These are phyloP conservation scores for Pleurotus tuoliensis DNA, from an alignment of 768 basidiomycete genomes.

Conservation along the genomic window DNA sequence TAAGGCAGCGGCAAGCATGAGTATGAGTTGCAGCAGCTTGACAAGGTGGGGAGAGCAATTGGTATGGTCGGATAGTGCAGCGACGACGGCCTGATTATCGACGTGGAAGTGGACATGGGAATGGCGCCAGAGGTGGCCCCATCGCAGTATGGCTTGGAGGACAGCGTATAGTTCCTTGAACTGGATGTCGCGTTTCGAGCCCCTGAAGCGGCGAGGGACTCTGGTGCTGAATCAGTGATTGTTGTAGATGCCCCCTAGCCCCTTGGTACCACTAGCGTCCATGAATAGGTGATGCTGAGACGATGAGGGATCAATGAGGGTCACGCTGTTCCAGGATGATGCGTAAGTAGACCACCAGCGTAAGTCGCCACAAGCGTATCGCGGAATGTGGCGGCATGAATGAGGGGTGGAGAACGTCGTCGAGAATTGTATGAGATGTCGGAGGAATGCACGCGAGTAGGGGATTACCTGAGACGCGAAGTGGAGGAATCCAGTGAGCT, in stretches of 20 bases:
- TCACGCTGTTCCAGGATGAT: constrained; percentile 26
- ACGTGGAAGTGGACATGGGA: constrained; percentile 24
- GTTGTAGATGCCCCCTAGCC: constrained; percentile 21
- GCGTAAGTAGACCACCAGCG: constrained; percentile 27
- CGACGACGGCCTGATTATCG: constrained; percentile 17
- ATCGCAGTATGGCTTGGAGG: constrained; percentile 24
- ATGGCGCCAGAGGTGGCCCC: constrained; percentile 20
- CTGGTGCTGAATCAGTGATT: constrained; percentile 21
- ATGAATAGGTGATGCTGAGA: constrained; percentile 19
- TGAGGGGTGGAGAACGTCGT: constrained; percentile 19
- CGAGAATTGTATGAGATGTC: constrained; percentile 23
- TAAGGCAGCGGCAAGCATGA: constrained; percentile 15
- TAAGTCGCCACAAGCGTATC: constrained; percentile 17
- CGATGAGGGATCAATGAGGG: constrained; percentile 11
- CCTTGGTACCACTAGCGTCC: constrained; percentile 29
- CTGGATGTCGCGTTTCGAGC: constrained; percentile 20
- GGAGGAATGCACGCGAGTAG: constrained; percentile 10
- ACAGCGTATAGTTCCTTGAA: constrained; percentile 30
- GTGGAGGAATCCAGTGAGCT: no score
- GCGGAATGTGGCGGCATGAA: constrained; percentile 19
- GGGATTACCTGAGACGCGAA: no score
- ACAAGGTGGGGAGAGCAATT: constrained; percentile 10
- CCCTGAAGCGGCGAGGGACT: constrained; percentile 18
- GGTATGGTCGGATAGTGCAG: constrained; percentile 12
- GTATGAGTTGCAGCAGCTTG: constrained; percentile 11